These are phyloP conservation scores for Globisporangium sylvaticum DNA, from an alignment of 352 stramenopile genomes.

Conservation along the genomic window DNA sequence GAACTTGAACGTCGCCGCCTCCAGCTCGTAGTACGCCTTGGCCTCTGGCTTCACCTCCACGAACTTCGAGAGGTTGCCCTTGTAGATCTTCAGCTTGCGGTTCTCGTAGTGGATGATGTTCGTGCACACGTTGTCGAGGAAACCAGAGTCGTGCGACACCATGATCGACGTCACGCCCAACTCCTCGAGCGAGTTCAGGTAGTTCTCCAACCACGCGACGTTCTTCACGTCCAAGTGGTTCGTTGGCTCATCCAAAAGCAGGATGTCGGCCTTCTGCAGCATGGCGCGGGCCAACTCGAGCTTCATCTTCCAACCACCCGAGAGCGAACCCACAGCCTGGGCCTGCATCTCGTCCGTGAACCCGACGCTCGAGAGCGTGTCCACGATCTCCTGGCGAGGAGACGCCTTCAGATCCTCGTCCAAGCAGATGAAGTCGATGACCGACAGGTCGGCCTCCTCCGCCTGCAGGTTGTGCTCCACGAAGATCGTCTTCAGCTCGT, in stretches of 20 bases:
- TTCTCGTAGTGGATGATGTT: slow-evolving; percentile 98
- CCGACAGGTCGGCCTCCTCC: slow-evolving; percentile 77
- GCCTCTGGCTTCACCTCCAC: slow-evolving; percentile 85
- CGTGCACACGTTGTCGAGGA: slow-evolving; percentile 97
- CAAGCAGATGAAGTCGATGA: slow-evolving; percentile 81
- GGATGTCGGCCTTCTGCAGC: slow-evolving; percentile 94
- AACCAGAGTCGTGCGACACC: slow-evolving; percentile 96
- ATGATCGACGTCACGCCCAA: slow-evolving; percentile 91
- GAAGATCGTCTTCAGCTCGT: slow-evolving; percentile 95
- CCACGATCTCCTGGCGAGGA: slow-evolving; percentile 83
- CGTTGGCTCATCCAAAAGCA: slow-evolving; percentile 95
- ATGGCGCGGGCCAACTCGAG: slow-evolving; percentile 93
- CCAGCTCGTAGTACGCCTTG: slow-evolving; percentile 87
- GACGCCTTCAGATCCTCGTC: slow-evolving; percentile 91
- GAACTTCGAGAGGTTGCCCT: slow-evolving; percentile 83
- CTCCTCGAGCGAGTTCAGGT: slow-evolving; percentile 72
- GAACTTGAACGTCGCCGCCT: slow-evolving; percentile 83
- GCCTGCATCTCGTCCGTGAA: slow-evolving; percentile 95
- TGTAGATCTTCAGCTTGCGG: slow-evolving; percentile 89
- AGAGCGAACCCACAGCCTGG: slow-evolving; percentile 89
- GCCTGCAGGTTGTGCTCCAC: slow-evolving; percentile 97
- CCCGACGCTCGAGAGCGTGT: slow-evolving; percentile 89
- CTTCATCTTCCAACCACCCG: slow-evolving; percentile 96
- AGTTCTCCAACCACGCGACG: slow-evolving; percentile 91
- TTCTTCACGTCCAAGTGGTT: slow-evolving; percentile 94